A percentile compares a stretch with the other conserved stretches of the same genome.
phyloP scores from a whole-genome alignment of 169 alveolate genomes.

The Eimeria praecox region DNA sequence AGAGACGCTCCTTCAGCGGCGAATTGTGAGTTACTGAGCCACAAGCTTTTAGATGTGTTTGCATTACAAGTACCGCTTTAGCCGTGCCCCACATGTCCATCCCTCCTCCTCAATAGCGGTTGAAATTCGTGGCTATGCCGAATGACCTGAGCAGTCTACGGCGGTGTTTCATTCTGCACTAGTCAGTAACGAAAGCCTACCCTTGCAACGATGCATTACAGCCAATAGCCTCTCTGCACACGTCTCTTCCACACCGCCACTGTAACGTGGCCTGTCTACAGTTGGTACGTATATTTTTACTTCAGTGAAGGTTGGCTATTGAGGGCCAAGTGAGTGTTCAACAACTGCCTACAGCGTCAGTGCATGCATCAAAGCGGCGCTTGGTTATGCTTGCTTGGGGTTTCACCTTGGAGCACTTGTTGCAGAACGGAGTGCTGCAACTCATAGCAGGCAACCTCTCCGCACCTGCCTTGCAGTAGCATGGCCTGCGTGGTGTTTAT shows the following conservation, averaged over 20 bases:
- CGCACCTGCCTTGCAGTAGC: too few relatives aligned
- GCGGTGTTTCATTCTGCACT: neutral
- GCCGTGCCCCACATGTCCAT: neutral
- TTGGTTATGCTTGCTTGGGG: neutral
- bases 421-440: neutral
- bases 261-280: neutral
- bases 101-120: too few relatives aligned
- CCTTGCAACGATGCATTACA: too few relatives aligned
- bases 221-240: too few relatives aligned
- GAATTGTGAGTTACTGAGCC: neutral
- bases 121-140: too few relatives aligned
- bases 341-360: too few relatives aligned
- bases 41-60: neutral
- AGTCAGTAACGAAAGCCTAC: neutral
- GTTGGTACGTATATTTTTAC: neutral
- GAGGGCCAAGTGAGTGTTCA: too few relatives aligned
- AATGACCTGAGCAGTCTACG: neutral
- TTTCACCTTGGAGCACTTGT: neutral
- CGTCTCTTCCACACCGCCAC: neutral
- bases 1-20: neutral
- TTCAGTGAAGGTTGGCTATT: neutral
- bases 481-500: too few relatives aligned
- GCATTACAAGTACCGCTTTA: too few relatives aligned
- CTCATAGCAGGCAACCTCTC: neutral
- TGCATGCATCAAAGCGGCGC: too few relatives aligned